A percentile compares a stretch with the other conserved stretches of the same genome.
phyloP scores from a whole-genome alignment of 805 yeast species.

The Kluyveromyces dobzhanskii region DNA sequence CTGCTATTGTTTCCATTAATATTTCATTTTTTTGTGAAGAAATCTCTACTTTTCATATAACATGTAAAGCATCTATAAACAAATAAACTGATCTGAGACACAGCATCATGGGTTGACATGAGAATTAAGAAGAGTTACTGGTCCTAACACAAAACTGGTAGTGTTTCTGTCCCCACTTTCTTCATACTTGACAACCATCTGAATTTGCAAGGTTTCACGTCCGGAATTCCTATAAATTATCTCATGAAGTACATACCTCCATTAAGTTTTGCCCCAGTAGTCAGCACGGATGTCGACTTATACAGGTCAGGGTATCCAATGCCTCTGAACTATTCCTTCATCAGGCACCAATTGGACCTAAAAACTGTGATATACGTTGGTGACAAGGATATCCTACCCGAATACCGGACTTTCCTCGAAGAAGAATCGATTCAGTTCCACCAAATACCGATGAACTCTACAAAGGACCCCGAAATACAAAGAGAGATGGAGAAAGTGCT shows the following conservation, averaged over 20 bases:
- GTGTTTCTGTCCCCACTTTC: no score
- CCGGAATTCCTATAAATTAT: neutral
- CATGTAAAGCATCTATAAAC: no score
- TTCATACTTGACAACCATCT: no score
- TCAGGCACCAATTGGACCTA: constrained; percentile 52
- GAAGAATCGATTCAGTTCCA: constrained; percentile 45
- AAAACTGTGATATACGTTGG: constrained; percentile 78
- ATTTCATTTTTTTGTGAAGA: no score
- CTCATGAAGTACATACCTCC: constrained; percentile 64
- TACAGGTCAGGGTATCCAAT: constrained; percentile 94
- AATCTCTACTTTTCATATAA: no score
- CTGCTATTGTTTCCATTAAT: no score
- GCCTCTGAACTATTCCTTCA: constrained; percentile 73
- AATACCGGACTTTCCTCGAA: constrained; percentile 63
- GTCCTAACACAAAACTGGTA: no score
- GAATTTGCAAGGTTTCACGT: no score
- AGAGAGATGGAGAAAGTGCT: constrained; percentile 50
- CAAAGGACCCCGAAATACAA: constrained; percentile 65
- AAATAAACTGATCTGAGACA: no score
- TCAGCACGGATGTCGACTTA: constrained; percentile 57
- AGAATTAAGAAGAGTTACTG: no score
- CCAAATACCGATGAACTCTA: constrained; percentile 57
- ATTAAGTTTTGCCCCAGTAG: constrained; percentile 75
- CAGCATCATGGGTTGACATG: no score
- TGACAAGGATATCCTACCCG: constrained; percentile 48